phyloP scores from a whole-genome alignment of 2,329 filamentous ascomycete species.

The Phoma sp. region DNA sequence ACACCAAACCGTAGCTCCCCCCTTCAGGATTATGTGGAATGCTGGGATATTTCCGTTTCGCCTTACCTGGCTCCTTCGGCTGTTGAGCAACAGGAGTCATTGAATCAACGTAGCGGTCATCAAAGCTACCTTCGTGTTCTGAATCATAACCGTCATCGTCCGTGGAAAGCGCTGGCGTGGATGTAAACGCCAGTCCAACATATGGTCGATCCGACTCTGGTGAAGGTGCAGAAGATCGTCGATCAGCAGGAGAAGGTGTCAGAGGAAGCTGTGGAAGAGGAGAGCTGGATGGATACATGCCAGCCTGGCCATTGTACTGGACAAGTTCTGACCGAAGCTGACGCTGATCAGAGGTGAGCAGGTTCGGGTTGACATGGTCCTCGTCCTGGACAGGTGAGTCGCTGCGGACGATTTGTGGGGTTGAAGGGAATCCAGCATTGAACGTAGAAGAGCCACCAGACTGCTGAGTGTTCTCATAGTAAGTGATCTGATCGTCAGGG shows the following conservation, averaged over 20 bases:
- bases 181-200: neutral
- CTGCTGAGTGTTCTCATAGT: neutral
- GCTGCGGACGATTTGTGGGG: neutral
- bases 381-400: neutral
- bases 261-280: neutral
- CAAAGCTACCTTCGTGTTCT: too few species aligned
- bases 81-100: too few species aligned
- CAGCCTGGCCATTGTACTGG: neutral
- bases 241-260: neutral
- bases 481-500: neutral
- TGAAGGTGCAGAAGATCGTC: neutral
- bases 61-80: neutral
- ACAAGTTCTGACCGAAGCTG: neutral
- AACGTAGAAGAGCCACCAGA: neutral
- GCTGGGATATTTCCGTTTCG: neutral
- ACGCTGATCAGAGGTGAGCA: neutral
- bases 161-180: neutral
- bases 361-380: neutral
- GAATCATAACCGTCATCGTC: neutral
- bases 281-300: neutral
- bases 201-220: neutral
- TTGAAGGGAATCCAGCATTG: neutral
- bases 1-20: neutral
- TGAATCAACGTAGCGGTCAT: too few species aligned
- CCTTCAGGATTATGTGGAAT: neutral